Percentiles rank a stretch among this genome's conserved stretches.
Evolutionary conservation across 2,329 filamentous ascomycete genomes (phyloP).

Genomic region (Penicillium sp.): DNA sequence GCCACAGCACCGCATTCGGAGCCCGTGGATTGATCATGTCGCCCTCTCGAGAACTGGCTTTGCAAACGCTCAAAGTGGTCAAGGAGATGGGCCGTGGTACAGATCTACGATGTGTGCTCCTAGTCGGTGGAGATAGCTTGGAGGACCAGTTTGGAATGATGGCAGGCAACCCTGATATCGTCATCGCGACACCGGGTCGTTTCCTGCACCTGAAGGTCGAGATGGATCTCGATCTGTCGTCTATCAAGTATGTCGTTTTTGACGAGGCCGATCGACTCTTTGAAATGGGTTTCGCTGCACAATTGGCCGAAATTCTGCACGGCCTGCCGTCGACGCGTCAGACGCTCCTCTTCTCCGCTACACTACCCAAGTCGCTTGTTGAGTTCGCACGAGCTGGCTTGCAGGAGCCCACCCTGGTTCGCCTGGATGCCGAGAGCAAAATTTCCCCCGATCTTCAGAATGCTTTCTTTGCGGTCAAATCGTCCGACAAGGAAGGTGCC

Average conservation of each 20-base stretch:
- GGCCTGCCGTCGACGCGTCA: constrained; percentile 78
- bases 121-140: constrained; percentile 91
- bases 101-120: constrained; percentile 79
- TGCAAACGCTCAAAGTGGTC: constrained; percentile 93
- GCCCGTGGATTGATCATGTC: constrained; percentile 82
- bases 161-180: constrained; percentile 90
- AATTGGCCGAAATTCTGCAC: constrained; percentile 87
- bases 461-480: constrained; percentile 90
- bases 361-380: constrained; percentile 85
- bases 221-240: constrained; percentile 87
- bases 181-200: constrained; percentile 93
- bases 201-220: constrained; percentile 97
- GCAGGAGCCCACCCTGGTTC: constrained; percentile 83
- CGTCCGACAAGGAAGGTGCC: constrained; percentile 87
- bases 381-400: constrained; percentile 92
- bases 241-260: constrained; percentile 90
- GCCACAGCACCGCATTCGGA: constrained; percentile 80
- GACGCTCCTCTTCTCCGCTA: constrained; percentile 91
- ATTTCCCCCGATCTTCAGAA: constrained; percentile 93
- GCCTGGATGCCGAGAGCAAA: constrained; percentile 90
- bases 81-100: constrained; percentile 90
- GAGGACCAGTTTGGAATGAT: constrained; percentile 94
- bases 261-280: constrained; percentile 96
- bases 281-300: constrained; percentile 96
- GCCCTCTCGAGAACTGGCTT: constrained; percentile 84